Conservation (phyloP, 1,139 yeast species). For the Pichia sp. region DNA sequence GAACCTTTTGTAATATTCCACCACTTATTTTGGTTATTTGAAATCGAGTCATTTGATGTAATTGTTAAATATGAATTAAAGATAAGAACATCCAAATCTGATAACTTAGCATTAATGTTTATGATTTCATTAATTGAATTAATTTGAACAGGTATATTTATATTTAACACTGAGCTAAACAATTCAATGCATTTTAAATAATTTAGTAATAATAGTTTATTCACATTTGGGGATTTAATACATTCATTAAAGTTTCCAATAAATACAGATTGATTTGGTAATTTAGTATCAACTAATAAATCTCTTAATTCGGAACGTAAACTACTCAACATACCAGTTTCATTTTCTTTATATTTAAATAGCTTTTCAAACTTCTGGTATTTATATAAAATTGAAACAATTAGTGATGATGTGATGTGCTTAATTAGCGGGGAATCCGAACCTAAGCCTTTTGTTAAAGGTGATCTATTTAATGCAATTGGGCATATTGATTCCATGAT, state of each 20-base stretch:
- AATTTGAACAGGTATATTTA: slow-evolving; percentile 15
- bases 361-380: slow-evolving; percentile 35
- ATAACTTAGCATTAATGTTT: slow-evolving; percentile 24
- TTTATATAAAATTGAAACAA: slow-evolving; percentile 51
- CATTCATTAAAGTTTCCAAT: slow-evolving; percentile 34
- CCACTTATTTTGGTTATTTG: slow-evolving; percentile 24
- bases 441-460: slow-evolving; percentile 54
- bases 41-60: slow-evolving; percentile 17
- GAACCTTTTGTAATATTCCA: slow-evolving; percentile 22
- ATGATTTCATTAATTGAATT: slow-evolving; percentile 16
- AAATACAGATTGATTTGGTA: slow-evolving; percentile 47
- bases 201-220: slow-evolving; percentile 34
- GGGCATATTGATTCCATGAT: slow-evolving; percentile 56
- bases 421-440: slow-evolving; percentile 51
- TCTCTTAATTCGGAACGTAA: slow-evolving; percentile 34
- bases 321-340: slow-evolving; percentile 25
- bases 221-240: slow-evolving; percentile 26
- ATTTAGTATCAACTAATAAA: slow-evolving; percentile 29
- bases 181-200: slow-evolving; percentile 20
- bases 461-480: slow-evolving; percentile 51
- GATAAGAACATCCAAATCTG: slow-evolving; percentile 47
- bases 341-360: slow-evolving; percentile 30
- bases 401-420: slow-evolving; percentile 59
- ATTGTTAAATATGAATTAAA: slow-evolving; percentile 39
- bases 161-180: slow-evolving; percentile 16